A percentile compares a stretch with the other conserved stretches of the same genome.
Conservation (phyloP, 2,329 filamentous ascomycete species). For the Colletotrichum sublineola region DNA sequence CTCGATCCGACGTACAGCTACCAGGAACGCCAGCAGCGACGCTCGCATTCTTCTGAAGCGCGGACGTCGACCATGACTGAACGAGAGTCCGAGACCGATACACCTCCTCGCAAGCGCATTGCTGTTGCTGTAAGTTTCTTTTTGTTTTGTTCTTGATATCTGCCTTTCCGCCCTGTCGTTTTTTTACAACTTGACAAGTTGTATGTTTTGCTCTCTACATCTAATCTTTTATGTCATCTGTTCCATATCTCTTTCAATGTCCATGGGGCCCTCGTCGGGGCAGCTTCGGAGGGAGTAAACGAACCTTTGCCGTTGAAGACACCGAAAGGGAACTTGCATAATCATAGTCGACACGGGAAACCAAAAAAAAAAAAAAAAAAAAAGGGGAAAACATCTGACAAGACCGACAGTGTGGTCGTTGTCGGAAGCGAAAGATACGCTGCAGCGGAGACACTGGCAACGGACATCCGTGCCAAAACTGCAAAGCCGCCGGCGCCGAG, state of each 20-base stretch:
- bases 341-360: background rate
- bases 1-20: slow-evolving; percentile 54
- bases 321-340: slow-evolving; percentile 24
- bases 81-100: slow-evolving; percentile 56
- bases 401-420: slow-evolving; percentile 80
- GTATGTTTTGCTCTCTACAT: background rate
- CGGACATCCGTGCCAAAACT: slow-evolving; percentile 85
- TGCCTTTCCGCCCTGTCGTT: no score
- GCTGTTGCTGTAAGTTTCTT: slow-evolving; percentile 67
- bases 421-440: slow-evolving; percentile 93
- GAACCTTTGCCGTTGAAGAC: background rate
- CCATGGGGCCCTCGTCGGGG: background rate
- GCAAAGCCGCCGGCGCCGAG: slow-evolving; percentile 78
- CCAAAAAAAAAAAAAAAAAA: slow-evolving; percentile 11
- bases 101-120: slow-evolving; percentile 68
- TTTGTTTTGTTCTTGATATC: background rate
- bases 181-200: background rate
- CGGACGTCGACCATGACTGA: slow-evolving; percentile 57
- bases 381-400: slow-evolving; percentile 35
- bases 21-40: slow-evolving; percentile 53
- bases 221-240: background rate
- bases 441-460: slow-evolving; percentile 88
- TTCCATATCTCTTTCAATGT: background rate
- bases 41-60: slow-evolving; percentile 53
- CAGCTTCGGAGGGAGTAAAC: background rate